A percentile compares a stretch with the other conserved stretches of the same genome.
Evolutionary conservation across 306 rosid species (phyloP).

Genomic region (Begonia loranthoides): DNA sequence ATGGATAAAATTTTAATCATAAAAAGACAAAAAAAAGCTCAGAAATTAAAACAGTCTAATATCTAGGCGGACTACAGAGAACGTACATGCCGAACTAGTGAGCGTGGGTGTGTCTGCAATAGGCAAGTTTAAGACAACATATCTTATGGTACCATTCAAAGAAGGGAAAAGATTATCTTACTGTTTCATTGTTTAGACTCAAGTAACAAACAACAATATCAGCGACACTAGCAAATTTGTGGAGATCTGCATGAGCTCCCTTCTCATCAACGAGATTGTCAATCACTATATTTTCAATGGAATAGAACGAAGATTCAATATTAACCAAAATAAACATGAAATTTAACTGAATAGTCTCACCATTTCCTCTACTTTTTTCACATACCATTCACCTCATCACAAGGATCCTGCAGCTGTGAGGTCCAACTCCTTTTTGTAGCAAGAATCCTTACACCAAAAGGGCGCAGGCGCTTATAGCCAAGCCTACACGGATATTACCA

Average conservation of each 20-base stretch:
- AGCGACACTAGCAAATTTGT: conserved; percentile 57
- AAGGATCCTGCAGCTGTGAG: conserved; percentile 15
- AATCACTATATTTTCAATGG: conserved; percentile 22
- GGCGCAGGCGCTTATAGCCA: conserved; percentile 69
- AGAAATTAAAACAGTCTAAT: too few relatives aligned
- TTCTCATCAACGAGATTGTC: conserved; percentile 54
- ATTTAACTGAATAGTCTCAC: conserved; percentile 11
- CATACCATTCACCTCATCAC: conserved; percentile 20
- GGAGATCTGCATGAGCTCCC: conserved; percentile 58
- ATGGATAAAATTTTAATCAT: too few relatives aligned
- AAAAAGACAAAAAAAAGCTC: too few relatives aligned
- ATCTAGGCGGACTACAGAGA: too few relatives aligned
- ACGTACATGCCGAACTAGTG: too few relatives aligned
- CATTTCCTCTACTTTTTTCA: conserved; percentile 6
- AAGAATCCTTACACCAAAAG: conserved; percentile 77
- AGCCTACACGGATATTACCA: conserved; percentile 75
- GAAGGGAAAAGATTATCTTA: conserved; percentile 7
- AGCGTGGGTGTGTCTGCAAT: too few relatives aligned
- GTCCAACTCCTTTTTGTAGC: conserved; percentile 85
- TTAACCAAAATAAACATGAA: conserved; percentile 8
- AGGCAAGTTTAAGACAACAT: too few relatives aligned
- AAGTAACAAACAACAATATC: conserved; percentile 85
- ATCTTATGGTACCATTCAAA: too few relatives aligned
- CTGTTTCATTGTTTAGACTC: conserved; percentile 59
- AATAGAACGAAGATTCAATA: conserved; percentile 12